Percentiles rank a stretch among this genome's conserved stretches.
Evolutionary conservation across 2,329 filamentous ascomycete genomes (phyloP).

Genomic region (Aspergillus tanneri): DNA sequence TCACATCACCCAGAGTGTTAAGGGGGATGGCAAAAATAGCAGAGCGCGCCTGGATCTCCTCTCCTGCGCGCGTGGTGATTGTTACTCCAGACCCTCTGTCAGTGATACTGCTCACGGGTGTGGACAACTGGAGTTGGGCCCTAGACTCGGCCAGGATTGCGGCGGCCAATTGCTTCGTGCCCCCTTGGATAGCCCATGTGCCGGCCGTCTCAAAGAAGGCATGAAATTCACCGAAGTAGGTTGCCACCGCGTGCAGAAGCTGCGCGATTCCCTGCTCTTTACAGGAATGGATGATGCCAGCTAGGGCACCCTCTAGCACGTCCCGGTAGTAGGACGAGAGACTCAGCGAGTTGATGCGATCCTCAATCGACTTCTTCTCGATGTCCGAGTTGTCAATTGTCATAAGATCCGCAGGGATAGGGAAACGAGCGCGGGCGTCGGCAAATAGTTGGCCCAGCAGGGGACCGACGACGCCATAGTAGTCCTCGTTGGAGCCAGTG

Average conservation of each 20-base stretch:
- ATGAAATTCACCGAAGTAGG: constrained; percentile 10
- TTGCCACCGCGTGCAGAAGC: constrained; percentile 13
- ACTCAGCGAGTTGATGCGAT: constrained; percentile 9
- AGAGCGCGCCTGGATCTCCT: neutral
- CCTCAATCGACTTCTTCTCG: constrained; percentile 11
- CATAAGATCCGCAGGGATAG: neutral
- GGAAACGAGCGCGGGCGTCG: constrained; percentile 15
- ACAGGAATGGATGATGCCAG: constrained; percentile 12
- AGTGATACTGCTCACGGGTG: neutral
- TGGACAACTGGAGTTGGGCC: constrained; percentile 5
- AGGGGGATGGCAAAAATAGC: constrained; percentile 5
- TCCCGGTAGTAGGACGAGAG: constrained; percentile 13
- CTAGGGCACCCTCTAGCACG: constrained; percentile 14
- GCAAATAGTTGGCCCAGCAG: constrained; percentile 11
- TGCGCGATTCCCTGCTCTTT: constrained; percentile 16
- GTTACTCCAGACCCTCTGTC: constrained; percentile 2
- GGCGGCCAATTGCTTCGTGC: constrained; percentile 3
- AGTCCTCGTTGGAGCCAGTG: neutral
- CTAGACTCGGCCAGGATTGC: constrained; percentile 5
- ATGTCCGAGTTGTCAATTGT: constrained; percentile 12
- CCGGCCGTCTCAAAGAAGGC: constrained; percentile 11
- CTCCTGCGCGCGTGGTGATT: constrained; percentile 6
- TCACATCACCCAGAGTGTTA: constrained; percentile 6
- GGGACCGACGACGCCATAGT: neutral
- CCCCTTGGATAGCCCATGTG: constrained; percentile 6